phyloP scores from a whole-genome alignment of 257 asterid genomes.

The Plantago elongata region DNA sequence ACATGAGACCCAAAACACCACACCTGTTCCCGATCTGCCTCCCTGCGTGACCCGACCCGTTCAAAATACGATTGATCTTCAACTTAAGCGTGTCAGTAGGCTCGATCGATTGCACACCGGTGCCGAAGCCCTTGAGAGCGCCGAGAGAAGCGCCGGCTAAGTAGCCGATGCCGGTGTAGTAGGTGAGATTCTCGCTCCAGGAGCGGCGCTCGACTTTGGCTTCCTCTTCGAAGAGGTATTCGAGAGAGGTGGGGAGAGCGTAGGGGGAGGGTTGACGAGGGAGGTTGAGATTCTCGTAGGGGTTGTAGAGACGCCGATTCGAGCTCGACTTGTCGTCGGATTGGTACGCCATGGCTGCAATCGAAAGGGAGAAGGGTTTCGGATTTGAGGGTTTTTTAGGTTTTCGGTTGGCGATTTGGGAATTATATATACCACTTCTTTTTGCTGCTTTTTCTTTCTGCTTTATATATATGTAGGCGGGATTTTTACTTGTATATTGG shows the following conservation, averaged over 20 bases:
- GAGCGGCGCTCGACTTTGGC: constrained; percentile 74
- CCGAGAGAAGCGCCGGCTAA: constrained; percentile 67
- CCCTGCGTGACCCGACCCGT: constrained; percentile 81
- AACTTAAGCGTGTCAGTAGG: constrained; percentile 72
- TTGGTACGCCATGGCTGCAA: constrained; percentile 56
- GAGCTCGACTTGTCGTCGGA: constrained; percentile 37
- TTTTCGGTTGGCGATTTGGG: neutral
- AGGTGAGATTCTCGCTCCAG: constrained; percentile 92
- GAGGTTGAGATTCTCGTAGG: constrained; percentile 60
- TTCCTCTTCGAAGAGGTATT: constrained; percentile 81
- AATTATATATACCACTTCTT: no score
- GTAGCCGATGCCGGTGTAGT: constrained; percentile 80
- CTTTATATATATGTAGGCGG: neutral
- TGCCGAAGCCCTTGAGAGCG: constrained; percentile 58
- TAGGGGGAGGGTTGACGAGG: constrained; percentile 40
- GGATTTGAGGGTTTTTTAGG: neutral
- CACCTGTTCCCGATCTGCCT: constrained; percentile 70
- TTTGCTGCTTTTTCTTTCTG: neutral
- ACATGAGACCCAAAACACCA: constrained; percentile 75
- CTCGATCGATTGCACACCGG: constrained; percentile 68
- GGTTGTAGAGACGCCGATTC: constrained; percentile 78
- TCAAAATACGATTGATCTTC: constrained; percentile 63
- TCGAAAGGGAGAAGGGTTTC: neutral
- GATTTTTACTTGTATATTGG: neutral
- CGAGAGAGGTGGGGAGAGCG: constrained; percentile 80